Base-by-base conservation (phyloP, 2,329 filamentous ascomycete species). In the Microcera coccophila region DNA sequence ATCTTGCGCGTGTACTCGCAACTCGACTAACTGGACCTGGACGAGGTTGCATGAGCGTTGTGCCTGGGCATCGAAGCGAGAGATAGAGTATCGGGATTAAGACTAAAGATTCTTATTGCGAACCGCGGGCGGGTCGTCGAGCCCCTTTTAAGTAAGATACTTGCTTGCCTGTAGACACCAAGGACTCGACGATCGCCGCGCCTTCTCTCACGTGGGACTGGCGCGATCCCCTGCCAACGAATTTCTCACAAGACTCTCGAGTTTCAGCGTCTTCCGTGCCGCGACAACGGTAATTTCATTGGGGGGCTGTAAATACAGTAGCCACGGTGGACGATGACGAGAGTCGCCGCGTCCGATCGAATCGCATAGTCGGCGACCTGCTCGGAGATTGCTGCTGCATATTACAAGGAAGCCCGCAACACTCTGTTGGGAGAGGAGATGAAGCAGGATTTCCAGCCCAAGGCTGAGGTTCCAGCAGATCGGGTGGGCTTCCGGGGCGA, bases 301-400 rank as follows among this genome's bases (percentile, higher is more conserved):
- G 22, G 7, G 15, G 15, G 29, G n/a, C 11, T 7, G 29, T n/a
- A 32, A 32, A 10, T 32, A 32, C 29, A n/a, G 7, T 8, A n/a
- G 5, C 7, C 29, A 17, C 29, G 15, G 29, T n/a, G 12, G 15
- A 28, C 29, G 29, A 32, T 32, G 7, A 26, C 22, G 22, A 26
- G 22, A 26, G 22, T 12, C 22, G 7, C 22, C 7, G 22, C 22
- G 22, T n/a, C n/a, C n/a, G n/a, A n/a, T n/a, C n/a, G n/a, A n/a
- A n/a, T n/a, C n/a, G 50, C 50, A 41, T 26, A n/a, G n/a, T n/a
- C n/a, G n/a, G n/a, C n/a, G n/a, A n/a, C n/a, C n/a, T n/a, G n/a
- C 34, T 41, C 53, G 55, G 55, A 58, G 47, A 58, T 58, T 58
- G 45, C 53, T 45, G 42, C 36, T 41, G 52, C 47, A 42, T 44